Base-by-base conservation (phyloP, 2,329 filamentous ascomycete species). In the Xenosphaeropsis pyriputrescens region DNA sequence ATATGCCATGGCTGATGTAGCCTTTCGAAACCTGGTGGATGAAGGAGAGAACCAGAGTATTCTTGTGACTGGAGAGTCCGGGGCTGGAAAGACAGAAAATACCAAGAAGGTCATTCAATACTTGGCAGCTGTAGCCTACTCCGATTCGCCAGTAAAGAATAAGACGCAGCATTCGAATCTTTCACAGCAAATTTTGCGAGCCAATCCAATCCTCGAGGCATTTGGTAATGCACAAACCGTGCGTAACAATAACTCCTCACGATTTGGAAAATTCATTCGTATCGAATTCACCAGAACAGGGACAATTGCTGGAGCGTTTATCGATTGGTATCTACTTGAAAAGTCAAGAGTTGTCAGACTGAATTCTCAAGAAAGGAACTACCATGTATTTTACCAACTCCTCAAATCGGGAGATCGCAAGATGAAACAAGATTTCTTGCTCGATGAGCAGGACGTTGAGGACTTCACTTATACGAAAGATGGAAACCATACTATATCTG, bases 91-190 rank as follows among this genome's bases (percentile, higher is more conserved):
- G 63, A 98, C 91, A 0, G 91, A 98, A 57, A 98, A 98, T 56
- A 98, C 91, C 13, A 98, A 98, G 56, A 98, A 98, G 58, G 91
- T 98, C 48, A 98, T 98, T 39, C 93, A 98, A 52, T 98, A 98
- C 54, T 75, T 98, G 32, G 91, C 91, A 12, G 86, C 91, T 2
- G 91, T 98, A 34, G 91, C 91, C 8, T 82, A 84, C 32, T 75
- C 84, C 0, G 89, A 96, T 42, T 77, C 79, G 0, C 70, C 79
- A 2, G 55, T 71, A 58, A 63, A 78, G 66, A 61, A 67, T 62
- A 60, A 79, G 64, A 55, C 58, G 4, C 66, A 79, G 46, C 74
- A 89, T 43, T 82, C 85, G 11, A 94, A 85, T 42, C 74, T 98
- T 8, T 96, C 93, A 1, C 86, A 95, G 49, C 93, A 98, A 59